Percentiles rank a stretch among this genome's conserved stretches.
Evolutionary conservation across 495 filamentous ascomycete species (phyloP).

Genomic region (Achaetomiella virescens): DNA sequence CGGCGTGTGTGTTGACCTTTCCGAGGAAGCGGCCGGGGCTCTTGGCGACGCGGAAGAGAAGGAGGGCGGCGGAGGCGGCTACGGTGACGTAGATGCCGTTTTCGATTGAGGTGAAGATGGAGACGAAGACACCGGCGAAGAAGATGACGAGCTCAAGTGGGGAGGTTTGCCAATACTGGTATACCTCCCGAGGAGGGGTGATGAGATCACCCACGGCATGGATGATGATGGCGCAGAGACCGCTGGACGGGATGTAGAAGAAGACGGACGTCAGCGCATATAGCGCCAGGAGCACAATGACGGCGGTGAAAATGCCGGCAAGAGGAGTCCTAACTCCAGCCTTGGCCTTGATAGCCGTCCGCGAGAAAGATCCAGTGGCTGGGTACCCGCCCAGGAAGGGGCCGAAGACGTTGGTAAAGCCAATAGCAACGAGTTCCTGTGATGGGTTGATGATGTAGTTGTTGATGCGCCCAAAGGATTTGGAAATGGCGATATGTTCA

Average conservation of each 20-base stretch:
- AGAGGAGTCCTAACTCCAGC: conserved; percentile 92
- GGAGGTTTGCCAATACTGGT: conserved; percentile 87
- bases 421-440: conserved; percentile 93
- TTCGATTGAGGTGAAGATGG: conserved; percentile 82
- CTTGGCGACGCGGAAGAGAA: conserved; percentile 79
- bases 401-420: conserved; percentile 82
- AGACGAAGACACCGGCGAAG: conserved; percentile 88
- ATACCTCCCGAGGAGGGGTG: conserved; percentile 86
- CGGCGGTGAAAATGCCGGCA: conserved; percentile 82
- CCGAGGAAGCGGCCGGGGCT: conserved; percentile 80
- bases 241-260: conserved; percentile 85
- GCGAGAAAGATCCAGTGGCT: conserved; percentile 92
- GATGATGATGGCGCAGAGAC: conserved; percentile 88
- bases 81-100: conserved; percentile 89
- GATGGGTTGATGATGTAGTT: conserved; percentile 97
- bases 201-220: conserved; percentile 95
- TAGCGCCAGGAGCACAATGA: conserved; percentile 88
- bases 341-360: conserved; percentile 97
- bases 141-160: conserved; percentile 90
- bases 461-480: conserved; percentile 94
- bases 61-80: conserved; percentile 61
- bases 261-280: conserved; percentile 92
- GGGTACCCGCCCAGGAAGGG: conserved; percentile 94
- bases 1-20: too few relatives aligned
- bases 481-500: conserved; percentile 95